Conservation (phyloP, 1,139 yeast genomes). For the Saccharomyces hybrid region DNA sequence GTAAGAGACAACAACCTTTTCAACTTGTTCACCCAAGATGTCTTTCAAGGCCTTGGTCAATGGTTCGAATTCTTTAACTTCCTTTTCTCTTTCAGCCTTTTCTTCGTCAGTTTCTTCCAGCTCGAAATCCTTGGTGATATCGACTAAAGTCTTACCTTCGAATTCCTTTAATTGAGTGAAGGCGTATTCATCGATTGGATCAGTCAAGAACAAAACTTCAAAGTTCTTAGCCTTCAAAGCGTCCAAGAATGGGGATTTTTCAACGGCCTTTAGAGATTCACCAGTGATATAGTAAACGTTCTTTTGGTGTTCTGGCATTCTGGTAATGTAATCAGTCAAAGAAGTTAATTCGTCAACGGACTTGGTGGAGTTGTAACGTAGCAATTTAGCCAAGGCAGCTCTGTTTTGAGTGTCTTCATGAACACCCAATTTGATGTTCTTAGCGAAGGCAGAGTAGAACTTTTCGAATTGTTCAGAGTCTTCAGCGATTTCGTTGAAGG, state of each 20-base stretch:
- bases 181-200: slow-evolving; percentile 99
- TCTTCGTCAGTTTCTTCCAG: slow-evolving; percentile 98
- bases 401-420: slow-evolving; percentile 99
- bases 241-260: slow-evolving; percentile 98
- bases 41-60: slow-evolving; percentile 95
- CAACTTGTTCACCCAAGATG: slow-evolving; percentile 96
- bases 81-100: slow-evolving; percentile 88
- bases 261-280: slow-evolving; percentile 96
- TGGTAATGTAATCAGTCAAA: slow-evolving; percentile 91
- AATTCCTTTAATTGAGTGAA: slow-evolving; percentile 98
- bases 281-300: slow-evolving; percentile 98
- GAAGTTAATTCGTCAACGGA: slow-evolving; percentile 91
- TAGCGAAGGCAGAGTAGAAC: slow-evolving; percentile 96
- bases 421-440: slow-evolving; percentile 97
- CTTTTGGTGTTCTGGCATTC: slow-evolving; percentile 99
- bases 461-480: slow-evolving; percentile 97
- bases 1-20: slow-evolving; percentile 97
- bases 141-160: slow-evolving; percentile 98
- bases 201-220: slow-evolving; percentile 95
- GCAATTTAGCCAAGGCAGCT: slow-evolving; percentile 85
- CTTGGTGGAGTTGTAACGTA: slow-evolving; percentile 96
- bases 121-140: slow-evolving; percentile 98
- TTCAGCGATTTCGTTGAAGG: slow-evolving; percentile 98
- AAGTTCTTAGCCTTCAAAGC: slow-evolving; percentile 97
- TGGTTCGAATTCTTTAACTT: slow-evolving; percentile 84